Evolutionary conservation across 192 early-diverging fungal genomes (phyloP), one percentile per base, ranked within the genome.

Genomic region (Linderina pennispora): DNA sequence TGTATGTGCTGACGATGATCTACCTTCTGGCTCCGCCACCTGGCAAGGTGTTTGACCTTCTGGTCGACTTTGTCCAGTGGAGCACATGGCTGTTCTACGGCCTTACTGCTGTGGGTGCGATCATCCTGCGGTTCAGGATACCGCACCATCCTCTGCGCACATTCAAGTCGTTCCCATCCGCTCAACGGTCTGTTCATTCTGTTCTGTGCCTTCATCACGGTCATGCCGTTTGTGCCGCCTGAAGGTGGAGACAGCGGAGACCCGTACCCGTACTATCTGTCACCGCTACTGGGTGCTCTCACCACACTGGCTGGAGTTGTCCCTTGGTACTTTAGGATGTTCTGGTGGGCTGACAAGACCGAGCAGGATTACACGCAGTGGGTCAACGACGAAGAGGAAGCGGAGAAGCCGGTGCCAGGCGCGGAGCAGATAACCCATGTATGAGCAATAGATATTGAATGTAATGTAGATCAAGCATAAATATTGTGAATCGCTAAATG

Each of bases 61-160:
- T 84, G 8, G 62, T 82, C 31, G 67, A 81, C 51, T 57, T 82
- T 40, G 58, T 63, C n/a, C 62, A 72, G 31, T 84, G 80, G 61
- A 77, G 79, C 11, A 77, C 74, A 11, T 80, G 73, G 68, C 64
- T 78, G 50, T 79, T 84, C 52, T 81, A 82, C 48, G 77, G 71
- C 1, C 45, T 74, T 23, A 58, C 81, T 2, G 62, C 80, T 0
- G 60, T 74, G 10, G 82, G 82, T 1, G 55, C 78, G 2, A 58
- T 82, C 11, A 57, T 76, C 13, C 57, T 80, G 15, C 53, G 77
- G 19, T 55, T 36, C 36, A 65, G 45, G 2, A 53, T 62, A 26
- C 79, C 72, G 16, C 34, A 26, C 17, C 58, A 64, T 34, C 49
- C 57, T 21, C 50, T 60, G 42, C 77, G 80, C 4, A 60, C 70